A percentile compares a stretch with the other conserved stretches of the same genome.
Conservation (phyloP, 2,329 filamentous ascomycete genomes). For the Sporothrix schenckii region DNA sequence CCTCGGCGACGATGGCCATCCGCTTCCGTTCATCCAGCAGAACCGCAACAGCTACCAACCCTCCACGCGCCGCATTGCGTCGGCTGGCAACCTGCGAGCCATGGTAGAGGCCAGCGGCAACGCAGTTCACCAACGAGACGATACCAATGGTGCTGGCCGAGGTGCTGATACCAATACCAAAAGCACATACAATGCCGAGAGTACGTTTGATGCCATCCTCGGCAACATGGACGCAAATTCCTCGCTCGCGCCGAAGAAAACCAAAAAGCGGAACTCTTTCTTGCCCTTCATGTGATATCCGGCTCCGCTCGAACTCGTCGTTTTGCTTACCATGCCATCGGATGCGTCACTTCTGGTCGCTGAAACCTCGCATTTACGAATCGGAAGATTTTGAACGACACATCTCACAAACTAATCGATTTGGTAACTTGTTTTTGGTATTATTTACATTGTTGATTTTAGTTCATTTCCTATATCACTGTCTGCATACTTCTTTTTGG, state of each 20-base stretch:
- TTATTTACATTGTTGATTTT: neutral
- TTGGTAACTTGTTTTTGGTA: neutral
- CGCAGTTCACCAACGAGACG: slow-evolving; percentile 10
- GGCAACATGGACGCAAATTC: slow-evolving; percentile 42
- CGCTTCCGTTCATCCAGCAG: slow-evolving; percentile 30
- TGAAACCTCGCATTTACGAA: neutral
- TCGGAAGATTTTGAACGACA: neutral
- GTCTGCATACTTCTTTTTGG: neutral
- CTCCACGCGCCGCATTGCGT: slow-evolving; percentile 36
- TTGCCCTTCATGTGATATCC: slow-evolving; percentile 35
- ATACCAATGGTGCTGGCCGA: neutral
- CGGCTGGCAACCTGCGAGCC: slow-evolving; percentile 37
- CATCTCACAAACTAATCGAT: neutral
- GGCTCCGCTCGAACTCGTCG: neutral
- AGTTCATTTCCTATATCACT: neutral
- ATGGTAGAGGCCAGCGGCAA: slow-evolving; percentile 28
- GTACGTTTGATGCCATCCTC: slow-evolving; percentile 46
- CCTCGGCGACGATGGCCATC: slow-evolving; percentile 33
- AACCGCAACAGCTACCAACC: slow-evolving; percentile 25
- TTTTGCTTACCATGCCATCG: neutral
- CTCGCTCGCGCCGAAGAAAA: slow-evolving; percentile 38
- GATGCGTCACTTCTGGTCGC: neutral
- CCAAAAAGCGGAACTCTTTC: slow-evolving; percentile 41
- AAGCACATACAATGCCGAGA: slow-evolving; percentile 27
- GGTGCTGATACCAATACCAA: slow-evolving; percentile 6